Base-by-base conservation (phyloP, 1,139 yeast species). In the Yamadazyma triangularis region DNA sequence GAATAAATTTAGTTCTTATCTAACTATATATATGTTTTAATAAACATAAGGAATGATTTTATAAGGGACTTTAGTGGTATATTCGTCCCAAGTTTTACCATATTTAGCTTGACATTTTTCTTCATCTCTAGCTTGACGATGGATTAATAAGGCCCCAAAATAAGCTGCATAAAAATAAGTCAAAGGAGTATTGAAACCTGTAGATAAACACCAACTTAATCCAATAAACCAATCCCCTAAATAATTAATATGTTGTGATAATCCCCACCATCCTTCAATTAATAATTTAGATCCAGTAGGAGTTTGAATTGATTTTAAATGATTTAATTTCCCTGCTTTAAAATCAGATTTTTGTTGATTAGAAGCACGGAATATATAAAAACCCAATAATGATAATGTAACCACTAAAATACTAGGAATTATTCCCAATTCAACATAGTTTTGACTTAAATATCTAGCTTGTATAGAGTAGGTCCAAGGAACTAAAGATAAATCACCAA, bases 181-280 rank as follows among this genome's bases (percentile, higher is more conserved):
- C 46, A 91, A 62, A 3, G 88, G 82, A 1, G 95, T 83, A 39
- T 65, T 69, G 49, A 81, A 77, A 10, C 95, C 95, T 2, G 97
- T 87, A 13, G 95, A 81, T 43, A 91, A 66, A 56, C 96, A 88
- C 94, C 96, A 89, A 26, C 95, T 78, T 65, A 86, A 71, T 0
- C 96, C 88, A 51, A 88, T 79, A 30, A 93, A 53, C 93, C 96
- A 88, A 60, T 91, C 98, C 24, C 98, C 98, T 40, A 89, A 72
- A 58, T 91, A 91, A 53, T 91, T 91, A 53, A 87, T 87, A 55
- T 91, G 98, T 45, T 95, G 95, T 5, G 95, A 79, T 24, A 69
- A 58, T 3, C 84, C 85, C 98, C 98, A 91, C 98, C 98, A 91
- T 2, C 97, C 96, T 47, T 87, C 93, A 35, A 79, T 73, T 32